These are phyloP conservation scores for Crithidia mellificae DNA, from an alignment of 208 protist species.

Conservation along the genomic window DNA sequence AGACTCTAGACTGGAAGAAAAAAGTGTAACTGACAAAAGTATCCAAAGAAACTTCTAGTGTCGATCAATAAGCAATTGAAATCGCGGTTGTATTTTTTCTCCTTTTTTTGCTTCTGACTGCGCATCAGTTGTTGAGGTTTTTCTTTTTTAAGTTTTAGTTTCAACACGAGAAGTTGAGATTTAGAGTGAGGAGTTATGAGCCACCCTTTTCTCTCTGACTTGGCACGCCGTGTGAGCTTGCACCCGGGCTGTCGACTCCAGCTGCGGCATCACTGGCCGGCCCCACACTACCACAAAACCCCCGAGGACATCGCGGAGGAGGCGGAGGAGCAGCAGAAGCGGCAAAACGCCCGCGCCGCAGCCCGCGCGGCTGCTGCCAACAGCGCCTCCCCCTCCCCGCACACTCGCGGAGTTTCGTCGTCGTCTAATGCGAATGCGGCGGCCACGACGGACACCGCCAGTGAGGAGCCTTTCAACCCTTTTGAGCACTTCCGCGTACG, in stretches of 20 bases:
- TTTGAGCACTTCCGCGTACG: slow-evolving; percentile 14
- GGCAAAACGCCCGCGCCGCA: slow-evolving; percentile 4
- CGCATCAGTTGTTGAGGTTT: too few relatives aligned
- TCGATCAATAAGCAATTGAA: too few relatives aligned
- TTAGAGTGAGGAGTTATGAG: too few relatives aligned
- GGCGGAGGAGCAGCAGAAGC: background rate
- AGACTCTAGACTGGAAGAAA: too few relatives aligned
- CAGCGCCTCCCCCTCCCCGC: too few relatives aligned
- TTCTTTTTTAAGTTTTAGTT: background rate
- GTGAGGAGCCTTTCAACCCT: slow-evolving; percentile 17
- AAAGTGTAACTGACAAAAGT: too few relatives aligned
- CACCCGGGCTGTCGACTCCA: slow-evolving; percentile 43
- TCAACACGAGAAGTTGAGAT: too few relatives aligned
- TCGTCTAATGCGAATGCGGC: background rate
- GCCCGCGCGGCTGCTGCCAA: background rate
- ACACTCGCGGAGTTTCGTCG: too few relatives aligned
- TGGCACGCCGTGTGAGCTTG: slow-evolving; percentile 35
- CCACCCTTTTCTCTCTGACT: slow-evolving; percentile 23
- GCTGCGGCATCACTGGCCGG: slow-evolving; percentile 54
- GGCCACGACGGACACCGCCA: too few relatives aligned
- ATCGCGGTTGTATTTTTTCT: too few relatives aligned
- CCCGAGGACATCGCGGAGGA: slow-evolving; percentile 18
- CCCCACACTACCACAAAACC: slow-evolving; percentile 42
- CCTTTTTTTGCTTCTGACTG: too few relatives aligned
- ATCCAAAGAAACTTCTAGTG: too few relatives aligned